Conservation (phyloP, 345 rosid species). For the Salix arbutifolia region DNA sequence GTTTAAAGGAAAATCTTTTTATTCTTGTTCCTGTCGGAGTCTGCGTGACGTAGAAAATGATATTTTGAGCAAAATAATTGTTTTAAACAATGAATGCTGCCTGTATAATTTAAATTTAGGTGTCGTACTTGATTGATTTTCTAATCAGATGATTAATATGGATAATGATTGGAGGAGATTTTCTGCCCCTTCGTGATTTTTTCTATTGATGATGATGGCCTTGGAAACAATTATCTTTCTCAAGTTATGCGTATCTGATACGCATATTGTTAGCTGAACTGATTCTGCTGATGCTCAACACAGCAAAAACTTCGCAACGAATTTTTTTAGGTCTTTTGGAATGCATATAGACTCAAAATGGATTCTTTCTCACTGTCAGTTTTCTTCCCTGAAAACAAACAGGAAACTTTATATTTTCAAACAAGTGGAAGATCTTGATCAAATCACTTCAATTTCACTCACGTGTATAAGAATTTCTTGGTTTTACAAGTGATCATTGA, state of each 20-base stretch:
- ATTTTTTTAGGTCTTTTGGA: neutral
- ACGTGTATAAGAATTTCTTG: neutral
- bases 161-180: constrained; percentile 2
- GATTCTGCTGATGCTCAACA: neutral
- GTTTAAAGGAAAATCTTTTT: neutral
- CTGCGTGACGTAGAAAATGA: neutral
- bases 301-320: neutral
- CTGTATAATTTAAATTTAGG: neutral
- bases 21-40: neutral
- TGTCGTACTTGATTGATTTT: neutral
- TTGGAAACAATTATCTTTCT: neutral
- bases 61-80: neutral
- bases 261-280: neutral
- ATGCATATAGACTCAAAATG: neutral
- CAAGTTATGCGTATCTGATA: neutral
- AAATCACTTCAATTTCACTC: constrained; percentile 7
- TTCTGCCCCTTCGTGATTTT: neutral
- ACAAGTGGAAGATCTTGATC: neutral
- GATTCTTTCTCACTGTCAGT: neutral
- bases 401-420: neutral
- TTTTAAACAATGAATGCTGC: neutral
- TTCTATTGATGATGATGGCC: neutral
- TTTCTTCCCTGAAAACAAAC: neutral
- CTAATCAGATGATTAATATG: constrained; percentile 4
- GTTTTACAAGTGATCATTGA: neutral